Base-by-base conservation (phyloP, 2,329 filamentous ascomycete species). In the Talaromyces sp. region DNA sequence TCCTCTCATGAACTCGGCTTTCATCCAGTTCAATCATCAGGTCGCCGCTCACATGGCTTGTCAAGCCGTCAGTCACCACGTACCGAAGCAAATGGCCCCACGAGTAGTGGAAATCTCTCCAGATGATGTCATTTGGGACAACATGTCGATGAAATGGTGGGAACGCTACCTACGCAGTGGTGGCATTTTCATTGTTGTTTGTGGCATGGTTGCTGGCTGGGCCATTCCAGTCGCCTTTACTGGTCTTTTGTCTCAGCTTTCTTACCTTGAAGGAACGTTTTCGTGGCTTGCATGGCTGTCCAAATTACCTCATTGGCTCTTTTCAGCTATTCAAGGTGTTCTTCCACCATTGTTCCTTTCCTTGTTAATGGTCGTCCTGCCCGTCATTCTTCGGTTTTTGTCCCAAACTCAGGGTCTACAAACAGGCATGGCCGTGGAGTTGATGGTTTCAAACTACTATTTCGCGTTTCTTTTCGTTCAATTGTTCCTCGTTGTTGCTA, bases 31-130 rank as follows among this genome's bases (percentile, higher is more conserved):
- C 84, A 97, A 99, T 73, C 91, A 97, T 74, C 95, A 99, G 75
- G 91, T 97, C 1, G 93, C 94, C 5, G 95, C 95, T 0, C 95
- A 99, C 73, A 98, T 99, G 95, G 95, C 94, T 65, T 97, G 93
- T 75, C 95, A 99, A 76, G 89, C 92, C 58, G 85, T 96, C 54
- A 93, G 91, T 45, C 93, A 98, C 75, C 95, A 99, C 72, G 78
- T 97, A 0, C 95, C 95, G 1, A 91, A 91, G 71, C 91, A 96
- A 54, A 99, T 99, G 95, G 86, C 92, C 1, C 95, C 95, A 0
- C 88, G 95, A 31, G 86, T 91, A 47, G 91, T 97, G n/a, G 95
- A 99, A 75, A 93, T 99, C 56, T 92, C 93, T 6, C 95, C 95
- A 0, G 89, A 89, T 51, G 93, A 98, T 74, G 92, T 99, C 8